phyloP scores from a whole-genome alignment of 805 yeast species.

The Metschnikowia aberdeeniae region DNA sequence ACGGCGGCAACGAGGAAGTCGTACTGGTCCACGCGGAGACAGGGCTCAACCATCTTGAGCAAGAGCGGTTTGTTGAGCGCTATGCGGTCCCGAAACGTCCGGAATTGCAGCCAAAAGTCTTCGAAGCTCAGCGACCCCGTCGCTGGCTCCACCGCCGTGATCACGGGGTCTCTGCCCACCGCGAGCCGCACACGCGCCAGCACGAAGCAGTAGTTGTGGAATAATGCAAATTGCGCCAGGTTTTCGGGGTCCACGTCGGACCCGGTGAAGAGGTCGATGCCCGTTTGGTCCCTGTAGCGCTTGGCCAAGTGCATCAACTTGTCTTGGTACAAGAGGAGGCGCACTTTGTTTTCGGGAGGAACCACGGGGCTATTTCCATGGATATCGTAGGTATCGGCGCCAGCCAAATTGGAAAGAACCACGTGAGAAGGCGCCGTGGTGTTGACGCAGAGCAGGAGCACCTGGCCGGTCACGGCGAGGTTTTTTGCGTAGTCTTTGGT shows the following conservation, averaged over 20 bases:
- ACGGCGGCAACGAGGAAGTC: neutral
- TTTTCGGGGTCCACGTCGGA: constrained; percentile 6
- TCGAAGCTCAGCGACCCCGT: neutral
- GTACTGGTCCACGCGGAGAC: neutral
- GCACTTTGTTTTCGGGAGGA: constrained; percentile 1
- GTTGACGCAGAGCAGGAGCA: constrained; percentile 14
- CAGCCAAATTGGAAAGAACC: constrained; percentile 13
- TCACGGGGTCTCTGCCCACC: constrained; percentile 3
- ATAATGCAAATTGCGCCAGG: constrained; percentile 10
- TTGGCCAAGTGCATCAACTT: constrained; percentile 3
- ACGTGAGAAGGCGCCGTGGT: constrained; percentile 6
- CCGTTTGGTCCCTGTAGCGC: constrained; percentile 6
- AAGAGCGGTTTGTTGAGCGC: neutral
- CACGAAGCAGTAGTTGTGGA: constrained; percentile 9
- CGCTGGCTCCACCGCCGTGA: neutral
- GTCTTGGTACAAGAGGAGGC: constrained; percentile 1
- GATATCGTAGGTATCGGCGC: neutral
- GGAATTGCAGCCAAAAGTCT: constrained; percentile 6
- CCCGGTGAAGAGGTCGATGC: constrained; percentile 6
- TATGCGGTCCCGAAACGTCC: neutral
- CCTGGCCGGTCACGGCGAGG: constrained; percentile 11
- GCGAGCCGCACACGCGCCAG: neutral
- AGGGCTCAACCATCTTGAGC: neutral
- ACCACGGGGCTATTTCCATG: constrained; percentile 3
- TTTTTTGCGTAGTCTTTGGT: constrained; percentile 5